phyloP scores from a whole-genome alignment of 441 rosid genomes.

The Francoa sonchifolia region DNA sequence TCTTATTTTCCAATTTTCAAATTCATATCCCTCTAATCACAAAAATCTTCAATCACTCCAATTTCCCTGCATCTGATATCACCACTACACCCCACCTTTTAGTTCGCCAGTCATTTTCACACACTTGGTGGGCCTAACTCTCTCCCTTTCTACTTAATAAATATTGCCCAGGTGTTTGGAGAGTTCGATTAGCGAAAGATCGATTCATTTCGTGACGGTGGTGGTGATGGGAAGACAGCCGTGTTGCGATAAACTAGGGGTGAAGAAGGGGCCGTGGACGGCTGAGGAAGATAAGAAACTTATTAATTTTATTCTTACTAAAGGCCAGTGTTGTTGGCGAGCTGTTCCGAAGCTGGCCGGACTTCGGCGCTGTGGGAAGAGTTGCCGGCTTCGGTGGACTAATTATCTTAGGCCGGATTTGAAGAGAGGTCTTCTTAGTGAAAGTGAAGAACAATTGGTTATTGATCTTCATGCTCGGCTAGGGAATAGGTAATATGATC shows the following conservation, averaged over 20 bases:
- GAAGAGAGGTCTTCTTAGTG: slow-evolving; percentile 52
- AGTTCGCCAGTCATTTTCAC: no score
- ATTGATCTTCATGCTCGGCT: slow-evolving; percentile 60
- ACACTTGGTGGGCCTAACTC: no score
- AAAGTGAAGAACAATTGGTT: slow-evolving; percentile 46
- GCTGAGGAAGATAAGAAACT: slow-evolving; percentile 54
- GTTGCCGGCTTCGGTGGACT: slow-evolving; percentile 71
- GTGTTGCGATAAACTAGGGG: slow-evolving; percentile 50
- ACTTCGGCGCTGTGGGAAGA: slow-evolving; percentile 59
- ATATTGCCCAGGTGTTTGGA: no score
- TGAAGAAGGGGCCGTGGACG: slow-evolving; percentile 68
- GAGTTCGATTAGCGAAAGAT: slow-evolving; percentile 12
- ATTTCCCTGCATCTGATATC: no score
- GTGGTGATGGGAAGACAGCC: slow-evolving; percentile 44
- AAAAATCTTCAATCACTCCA: no score
- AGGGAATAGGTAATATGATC: slow-evolving; percentile 67
- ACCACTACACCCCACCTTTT: no score
- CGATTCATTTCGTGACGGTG: no score
- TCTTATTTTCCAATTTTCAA: no score
- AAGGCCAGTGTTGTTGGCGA: slow-evolving; percentile 67
- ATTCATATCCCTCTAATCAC: no score
- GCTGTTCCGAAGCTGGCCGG: slow-evolving; percentile 56
- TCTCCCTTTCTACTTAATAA: no score
- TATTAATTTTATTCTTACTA: slow-evolving; percentile 42
- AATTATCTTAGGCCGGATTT: slow-evolving; percentile 66